Conservation (phyloP, 176 grass and related monocot species). For the Carex parvula region DNA sequence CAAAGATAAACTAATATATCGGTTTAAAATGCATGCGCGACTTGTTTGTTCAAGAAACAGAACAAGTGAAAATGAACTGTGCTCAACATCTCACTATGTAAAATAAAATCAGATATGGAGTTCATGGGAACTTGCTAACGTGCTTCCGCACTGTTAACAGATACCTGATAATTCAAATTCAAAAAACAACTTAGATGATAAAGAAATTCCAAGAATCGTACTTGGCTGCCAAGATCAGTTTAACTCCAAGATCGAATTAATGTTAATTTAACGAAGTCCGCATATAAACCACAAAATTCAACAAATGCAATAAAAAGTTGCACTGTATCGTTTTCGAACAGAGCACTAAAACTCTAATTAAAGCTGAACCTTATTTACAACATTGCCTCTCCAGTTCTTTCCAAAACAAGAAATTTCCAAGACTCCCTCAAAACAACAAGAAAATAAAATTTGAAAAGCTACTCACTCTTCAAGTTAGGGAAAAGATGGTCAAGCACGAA, state of each 20-base stretch:
- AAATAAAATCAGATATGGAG: neutral
- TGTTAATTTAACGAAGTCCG: neutral
- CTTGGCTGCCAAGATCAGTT: neutral
- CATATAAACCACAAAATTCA: neutral
- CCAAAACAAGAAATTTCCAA: neutral
- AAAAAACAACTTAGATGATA: neutral
- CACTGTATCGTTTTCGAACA: neutral
- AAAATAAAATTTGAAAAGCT: neutral
- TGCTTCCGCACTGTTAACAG: too few relatives aligned
- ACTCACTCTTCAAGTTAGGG: slow-evolving; percentile 31
- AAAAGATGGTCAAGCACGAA: slow-evolving; percentile 39
- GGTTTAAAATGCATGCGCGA: neutral
- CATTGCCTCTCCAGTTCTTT: neutral
- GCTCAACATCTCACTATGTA: too few relatives aligned
- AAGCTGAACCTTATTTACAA: neutral
- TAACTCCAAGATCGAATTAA: neutral
- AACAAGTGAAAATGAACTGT: neutral
- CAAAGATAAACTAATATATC: neutral
- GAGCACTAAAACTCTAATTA: neutral
- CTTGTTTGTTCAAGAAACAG: neutral
- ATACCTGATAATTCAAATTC: neutral
- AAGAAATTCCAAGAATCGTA: neutral
- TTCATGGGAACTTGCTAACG: neutral
- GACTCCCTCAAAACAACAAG: neutral
- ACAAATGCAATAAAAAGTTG: neutral